Evolutionary conservation across 2,329 filamentous ascomycete species (phyloP).

Genomic region (Teratosphaeria gauchensis): DNA sequence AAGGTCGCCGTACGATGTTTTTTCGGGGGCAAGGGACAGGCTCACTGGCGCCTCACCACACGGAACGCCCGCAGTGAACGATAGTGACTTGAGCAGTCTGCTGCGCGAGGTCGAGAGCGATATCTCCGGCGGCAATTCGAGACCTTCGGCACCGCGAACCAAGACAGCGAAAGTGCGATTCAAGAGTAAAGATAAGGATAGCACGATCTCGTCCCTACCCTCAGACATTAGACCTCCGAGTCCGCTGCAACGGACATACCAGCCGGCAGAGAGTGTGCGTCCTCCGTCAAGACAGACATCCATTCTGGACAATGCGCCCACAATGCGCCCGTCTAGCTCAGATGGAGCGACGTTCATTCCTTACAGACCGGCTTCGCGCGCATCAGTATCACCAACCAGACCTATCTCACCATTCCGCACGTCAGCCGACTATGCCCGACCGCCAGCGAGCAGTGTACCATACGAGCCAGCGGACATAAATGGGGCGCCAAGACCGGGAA

Average conservation of each 20-base stretch:
- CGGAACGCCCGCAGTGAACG: slow-evolving; percentile 6
- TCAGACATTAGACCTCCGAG: slow-evolving; percentile 19
- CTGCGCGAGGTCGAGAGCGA: slow-evolving; percentile 32
- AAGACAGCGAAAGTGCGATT: slow-evolving; percentile 24
- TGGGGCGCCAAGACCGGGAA: slow-evolving; percentile 80
- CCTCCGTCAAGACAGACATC: slow-evolving; percentile 41
- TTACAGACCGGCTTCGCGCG: slow-evolving; percentile 45
- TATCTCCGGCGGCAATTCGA: slow-evolving; percentile 11
- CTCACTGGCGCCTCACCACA: slow-evolving; percentile 7
- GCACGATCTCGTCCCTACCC: slow-evolving; percentile 23
- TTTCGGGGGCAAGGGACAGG: slow-evolving; percentile 19
- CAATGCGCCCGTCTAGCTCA: slow-evolving; percentile 46
- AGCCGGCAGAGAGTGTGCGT: slow-evolving; percentile 36
- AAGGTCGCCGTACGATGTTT: slow-evolving; percentile 32
- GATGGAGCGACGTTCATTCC: slow-evolving; percentile 56
- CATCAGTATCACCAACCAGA: slow-evolving; percentile 42
- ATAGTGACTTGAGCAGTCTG: slow-evolving; percentile 33
- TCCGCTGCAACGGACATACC: slow-evolving; percentile 39
- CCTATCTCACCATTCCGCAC: slow-evolving; percentile 47
- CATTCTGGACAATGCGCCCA: slow-evolving; percentile 40
- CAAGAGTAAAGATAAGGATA: slow-evolving; percentile 19
- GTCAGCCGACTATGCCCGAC: slow-evolving; percentile 57
- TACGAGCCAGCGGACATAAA: slow-evolving; percentile 87
- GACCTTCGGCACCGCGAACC: slow-evolving; percentile 15
- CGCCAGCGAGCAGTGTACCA: slow-evolving; percentile 58